Evolutionary conservation across 2,329 filamentous ascomycete genomes (phyloP).

Genomic region (Neopestalotiopsis sp.): DNA sequence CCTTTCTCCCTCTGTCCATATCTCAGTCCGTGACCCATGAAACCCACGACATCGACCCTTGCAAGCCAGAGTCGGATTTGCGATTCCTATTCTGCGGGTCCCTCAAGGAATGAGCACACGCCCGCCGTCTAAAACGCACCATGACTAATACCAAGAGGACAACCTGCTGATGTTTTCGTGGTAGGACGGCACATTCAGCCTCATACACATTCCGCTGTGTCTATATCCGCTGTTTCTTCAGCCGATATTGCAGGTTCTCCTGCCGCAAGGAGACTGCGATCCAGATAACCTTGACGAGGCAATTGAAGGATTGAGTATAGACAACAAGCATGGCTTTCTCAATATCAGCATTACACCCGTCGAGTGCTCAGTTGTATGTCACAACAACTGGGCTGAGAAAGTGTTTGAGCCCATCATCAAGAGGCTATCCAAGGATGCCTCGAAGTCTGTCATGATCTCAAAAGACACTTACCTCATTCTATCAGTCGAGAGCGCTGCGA

Average conservation of each 20-base stretch:
- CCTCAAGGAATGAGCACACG: neutral
- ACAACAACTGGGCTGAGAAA: conserved; percentile 72
- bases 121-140: conserved; percentile 2
- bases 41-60: neutral
- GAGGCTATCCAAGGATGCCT: conserved; percentile 59
- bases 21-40: neutral
- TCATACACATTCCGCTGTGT: conserved; percentile 87
- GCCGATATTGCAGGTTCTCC: conserved; percentile 82
- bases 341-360: conserved; percentile 93
- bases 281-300: conserved; percentile 36
- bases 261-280: conserved; percentile 61
- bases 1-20: neutral
- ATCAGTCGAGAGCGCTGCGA: conserved; percentile 85
- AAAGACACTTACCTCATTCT: conserved; percentile 86
- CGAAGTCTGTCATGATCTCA: conserved; percentile 72
- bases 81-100: conserved; percentile 10
- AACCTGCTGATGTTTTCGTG: conserved; percentile 17
- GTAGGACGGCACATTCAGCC: conserved; percentile 83
- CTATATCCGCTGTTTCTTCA: conserved; percentile 82
- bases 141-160: conserved; percentile 22
- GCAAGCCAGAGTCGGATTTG: neutral
- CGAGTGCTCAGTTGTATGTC: conserved; percentile 91
- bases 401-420: conserved; percentile 77
- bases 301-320: conserved; percentile 52
- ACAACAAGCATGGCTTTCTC: conserved; percentile 77